Base-by-base conservation (phyloP, 345 rosid species). In the Gossypium herbaceum region DNA sequence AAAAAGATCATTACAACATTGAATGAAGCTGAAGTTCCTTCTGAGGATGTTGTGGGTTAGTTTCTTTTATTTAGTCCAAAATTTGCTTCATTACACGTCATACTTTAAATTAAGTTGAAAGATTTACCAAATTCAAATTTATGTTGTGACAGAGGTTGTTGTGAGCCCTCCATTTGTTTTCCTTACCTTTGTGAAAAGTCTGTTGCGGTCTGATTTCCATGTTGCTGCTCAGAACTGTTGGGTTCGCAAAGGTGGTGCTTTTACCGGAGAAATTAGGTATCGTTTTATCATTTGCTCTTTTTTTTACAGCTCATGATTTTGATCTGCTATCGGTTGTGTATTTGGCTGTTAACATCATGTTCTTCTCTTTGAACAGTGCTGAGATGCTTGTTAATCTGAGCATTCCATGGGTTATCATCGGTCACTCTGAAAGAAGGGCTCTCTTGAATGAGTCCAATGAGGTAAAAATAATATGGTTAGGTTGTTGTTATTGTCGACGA, bases 91-190 rank as follows among this genome's bases (percentile, higher is more conserved):
- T 2, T 1, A 7, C 9, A 0, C 7, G 1, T 55, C 9, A n/a
- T 10, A 55, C 22, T 50, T 27, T 41, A 7, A 64, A 7, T 9
- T 44, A 13, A 22, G 20, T 55, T 73, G 62, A 39, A 59, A 45
- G 75, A 56, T 24, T 72, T 72, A 20, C 56, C 1, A 4, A 44
- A 9, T 41, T 59, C 4, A 9, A 41, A 41, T 11, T 67, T 79
- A 73, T 69, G 73, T 27, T 69, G 2, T 27, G 10, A 20, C 85
- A 90, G 95, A 90, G 85, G 91, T 90, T 70, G 89, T 90, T 75
- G 87, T 90, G 66, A 84, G 91, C 83, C 95, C 95, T 75, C 91
- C 95, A 3, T 88, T 81, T 75, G 87, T 91, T 69, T 91, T 87
- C 54, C 93, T 91, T 27, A 75, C 83, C 24, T 0, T 78, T 62